Conservation (phyloP, 768 basidiomycete genomes). For the Udeniomyces megalosporus region DNA sequence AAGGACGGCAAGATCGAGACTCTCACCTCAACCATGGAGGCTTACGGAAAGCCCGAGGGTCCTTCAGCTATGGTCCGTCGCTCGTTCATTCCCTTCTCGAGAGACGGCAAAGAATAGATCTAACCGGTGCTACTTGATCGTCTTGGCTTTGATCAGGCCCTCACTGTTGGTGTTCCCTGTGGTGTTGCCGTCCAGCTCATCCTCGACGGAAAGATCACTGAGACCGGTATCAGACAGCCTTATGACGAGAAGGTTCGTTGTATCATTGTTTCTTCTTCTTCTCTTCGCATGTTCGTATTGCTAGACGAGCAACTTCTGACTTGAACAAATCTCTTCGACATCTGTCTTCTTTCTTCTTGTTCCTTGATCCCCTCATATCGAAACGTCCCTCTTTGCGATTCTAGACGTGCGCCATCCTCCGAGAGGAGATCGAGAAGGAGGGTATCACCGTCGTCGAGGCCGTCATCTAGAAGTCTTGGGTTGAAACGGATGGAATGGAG, state of each 20-base stretch:
- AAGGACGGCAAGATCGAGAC: slow-evolving; percentile 57
- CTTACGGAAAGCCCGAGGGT: slow-evolving; percentile 14
- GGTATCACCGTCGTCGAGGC: slow-evolving; percentile 24
- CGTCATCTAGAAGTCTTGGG: background rate
- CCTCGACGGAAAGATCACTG: slow-evolving; percentile 64
- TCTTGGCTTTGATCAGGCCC: no score
- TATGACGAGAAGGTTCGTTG: slow-evolving; percentile 49
- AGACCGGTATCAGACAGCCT: slow-evolving; percentile 67
- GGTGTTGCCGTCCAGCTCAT: slow-evolving; percentile 86
- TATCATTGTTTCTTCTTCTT: slow-evolving; percentile 28
- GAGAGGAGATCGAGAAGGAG: slow-evolving; percentile 24
- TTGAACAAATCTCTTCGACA: no score
- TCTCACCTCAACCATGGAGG: slow-evolving; percentile 16
- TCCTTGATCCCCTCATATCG: background rate
- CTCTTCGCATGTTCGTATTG: background rate
- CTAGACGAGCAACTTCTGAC: background rate
- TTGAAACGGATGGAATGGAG: no score
- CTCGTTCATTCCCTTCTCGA: background rate
- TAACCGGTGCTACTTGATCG: no score
- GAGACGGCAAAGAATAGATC: no score
- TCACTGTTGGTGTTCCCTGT: slow-evolving; percentile 69
- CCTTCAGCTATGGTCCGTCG: slow-evolving; percentile 14
- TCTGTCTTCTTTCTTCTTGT: background rate
- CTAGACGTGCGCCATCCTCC: slow-evolving; percentile 19
- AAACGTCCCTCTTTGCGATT: slow-evolving; percentile 1